Conservation (phyloP, 805 yeast genomes). For the Candida stauntonica region DNA sequence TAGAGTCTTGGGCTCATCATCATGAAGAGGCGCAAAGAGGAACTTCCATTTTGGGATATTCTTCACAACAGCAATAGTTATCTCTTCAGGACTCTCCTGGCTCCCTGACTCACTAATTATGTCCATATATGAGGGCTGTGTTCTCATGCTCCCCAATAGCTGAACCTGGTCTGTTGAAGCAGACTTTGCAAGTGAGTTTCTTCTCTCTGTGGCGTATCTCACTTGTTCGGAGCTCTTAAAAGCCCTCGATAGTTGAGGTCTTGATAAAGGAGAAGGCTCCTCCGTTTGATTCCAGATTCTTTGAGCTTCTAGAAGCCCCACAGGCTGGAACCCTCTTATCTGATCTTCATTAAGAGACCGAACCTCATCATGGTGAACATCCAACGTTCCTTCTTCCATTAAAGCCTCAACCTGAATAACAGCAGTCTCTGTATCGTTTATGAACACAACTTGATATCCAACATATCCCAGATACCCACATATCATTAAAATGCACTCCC, state of each 20-base stretch:
- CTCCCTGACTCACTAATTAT: too few species aligned
- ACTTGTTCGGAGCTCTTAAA: slow-evolving; percentile 4
- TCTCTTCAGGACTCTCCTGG: too few species aligned
- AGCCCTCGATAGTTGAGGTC: slow-evolving; percentile 4
- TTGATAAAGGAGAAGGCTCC: background rate
- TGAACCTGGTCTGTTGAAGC: slow-evolving; percentile 6
- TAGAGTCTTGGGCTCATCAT: too few species aligned
- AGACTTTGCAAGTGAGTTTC: background rate
- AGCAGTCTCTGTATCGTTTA: too few species aligned
- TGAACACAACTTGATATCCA: slow-evolving; percentile 35
- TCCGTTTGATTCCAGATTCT: slow-evolving; percentile 27
- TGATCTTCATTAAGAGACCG: slow-evolving; percentile 21
- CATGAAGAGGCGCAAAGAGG: too few species aligned
- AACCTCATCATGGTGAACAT: background rate
- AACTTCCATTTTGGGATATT: too few species aligned
- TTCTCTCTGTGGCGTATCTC: background rate
- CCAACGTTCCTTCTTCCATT: slow-evolving; percentile 1
- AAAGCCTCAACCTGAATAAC: too few species aligned
- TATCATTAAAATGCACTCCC: slow-evolving; percentile 58
- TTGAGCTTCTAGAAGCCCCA: slow-evolving; percentile 37
- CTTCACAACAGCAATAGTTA: too few species aligned
- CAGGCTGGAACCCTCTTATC: slow-evolving; percentile 23
- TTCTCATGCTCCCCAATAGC: background rate
- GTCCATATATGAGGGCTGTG: background rate
- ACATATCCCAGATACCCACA: slow-evolving; percentile 57